Base-by-base conservation (phyloP, 352 stramenopile species). In the Phytopythium mirpurense region DNA sequence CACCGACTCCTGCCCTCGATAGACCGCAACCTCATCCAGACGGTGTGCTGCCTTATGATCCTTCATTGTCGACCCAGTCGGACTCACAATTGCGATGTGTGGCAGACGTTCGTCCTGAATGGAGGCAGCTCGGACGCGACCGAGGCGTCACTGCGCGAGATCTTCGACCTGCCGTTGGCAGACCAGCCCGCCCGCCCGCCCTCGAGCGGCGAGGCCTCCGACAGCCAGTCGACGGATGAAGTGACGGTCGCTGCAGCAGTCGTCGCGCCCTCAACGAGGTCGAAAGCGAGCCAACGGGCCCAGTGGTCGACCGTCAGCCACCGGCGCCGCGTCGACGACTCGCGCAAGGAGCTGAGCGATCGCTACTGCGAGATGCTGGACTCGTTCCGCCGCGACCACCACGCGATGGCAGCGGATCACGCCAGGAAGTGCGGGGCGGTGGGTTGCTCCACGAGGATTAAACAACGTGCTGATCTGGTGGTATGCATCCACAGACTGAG, bases 71-170 rank as follows among this genome's bases (percentile, higher is more conserved):
- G n/a, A n/a, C n/a, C n/a, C n/a, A n/a, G n/a, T 61, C 27, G n/a
- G 21, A 24, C 8, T 18, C 8, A 15, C 2, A 3, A 27, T 45
- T 37, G 23, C 23, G 42, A 21, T 49, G 42, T 14, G 32, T 46
- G 21, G 41, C 59, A 90, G 79, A 86, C 76, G 19, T 86, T 88
- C 35, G 78, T 76, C 52, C 44, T 90, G 10, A 90, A 90, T 55
- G 67, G 68, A 18, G 72, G 67, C 44, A 90, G 69, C 49, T 88
- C 72, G 14, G 74, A 82, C 48, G 74, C 73, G 18, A 88, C 79
- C 0, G 79, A 90, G 50, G 79, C 74, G 7, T 67, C 72, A 10
- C 58, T 90, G 8, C 76, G 76, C 7, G 74, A 90, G 58, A 74
- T 84, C 21, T 87, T 82, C 56, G 62, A 81, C 24, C 57, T 86